phyloP scores from a whole-genome alignment of 768 basidiomycete species.

The Russula sp. region DNA sequence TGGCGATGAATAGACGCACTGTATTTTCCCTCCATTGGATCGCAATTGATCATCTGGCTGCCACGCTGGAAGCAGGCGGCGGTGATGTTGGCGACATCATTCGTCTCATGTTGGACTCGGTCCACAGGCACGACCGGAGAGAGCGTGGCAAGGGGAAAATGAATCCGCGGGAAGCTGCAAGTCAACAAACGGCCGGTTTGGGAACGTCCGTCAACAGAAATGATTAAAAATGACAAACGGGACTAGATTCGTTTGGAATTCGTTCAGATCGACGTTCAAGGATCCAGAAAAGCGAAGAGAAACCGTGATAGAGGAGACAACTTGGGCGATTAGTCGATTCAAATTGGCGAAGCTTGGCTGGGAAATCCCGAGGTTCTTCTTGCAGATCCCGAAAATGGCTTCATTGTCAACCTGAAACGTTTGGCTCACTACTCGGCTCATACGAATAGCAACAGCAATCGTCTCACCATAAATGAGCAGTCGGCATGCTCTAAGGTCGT shows the following conservation, averaged over 20 bases:
- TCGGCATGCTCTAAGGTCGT: slow-evolving; percentile 99
- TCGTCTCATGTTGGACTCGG: slow-evolving; percentile 60
- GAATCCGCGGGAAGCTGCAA: slow-evolving; percentile 50
- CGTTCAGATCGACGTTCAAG: slow-evolving; percentile 50
- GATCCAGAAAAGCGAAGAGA: slow-evolving; percentile 57
- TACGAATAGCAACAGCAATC: slow-evolving; percentile 76
- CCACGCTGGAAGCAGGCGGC: slow-evolving; percentile 9
- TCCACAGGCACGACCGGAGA: slow-evolving; percentile 55
- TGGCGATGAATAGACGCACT: slow-evolving; percentile 32
- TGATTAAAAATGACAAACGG: slow-evolving; percentile 32
- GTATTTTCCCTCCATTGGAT: slow-evolving; percentile 74
- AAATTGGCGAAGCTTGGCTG: slow-evolving; percentile 56
- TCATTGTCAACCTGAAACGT: slow-evolving; percentile 44
- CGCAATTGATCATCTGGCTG: slow-evolving; percentile 65
- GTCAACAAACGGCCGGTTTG: background rate
- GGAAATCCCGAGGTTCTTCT: slow-evolving; percentile 46
- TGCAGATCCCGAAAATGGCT: slow-evolving; percentile 60
- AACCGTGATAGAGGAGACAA: slow-evolving; percentile 40
- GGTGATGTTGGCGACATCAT: slow-evolving; percentile 41
- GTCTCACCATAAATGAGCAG: slow-evolving; percentile 10
- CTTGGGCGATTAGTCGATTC: slow-evolving; percentile 60
- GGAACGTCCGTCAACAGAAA: background rate
- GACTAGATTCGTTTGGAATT: slow-evolving; percentile 39
- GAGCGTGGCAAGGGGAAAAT: slow-evolving; percentile 61
- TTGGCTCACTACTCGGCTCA: slow-evolving; percentile 44